Conservation (phyloP, 1,139 yeast species). For the Pichia sp. region DNA sequence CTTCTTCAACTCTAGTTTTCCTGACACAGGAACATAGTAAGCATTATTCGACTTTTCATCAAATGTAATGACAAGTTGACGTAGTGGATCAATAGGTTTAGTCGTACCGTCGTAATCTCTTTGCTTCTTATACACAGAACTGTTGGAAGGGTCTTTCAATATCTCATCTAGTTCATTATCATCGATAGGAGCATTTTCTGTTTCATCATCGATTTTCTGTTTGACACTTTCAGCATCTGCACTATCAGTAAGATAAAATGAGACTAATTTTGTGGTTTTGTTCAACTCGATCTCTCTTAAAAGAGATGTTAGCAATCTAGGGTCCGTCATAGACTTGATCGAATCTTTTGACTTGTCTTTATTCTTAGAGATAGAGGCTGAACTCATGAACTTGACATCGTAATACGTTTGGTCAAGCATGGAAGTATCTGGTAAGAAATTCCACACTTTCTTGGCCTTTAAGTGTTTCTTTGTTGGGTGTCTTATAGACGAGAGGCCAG, state of each 20-base stretch:
- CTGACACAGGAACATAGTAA: slow-evolving; percentile 70
- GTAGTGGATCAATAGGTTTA: slow-evolving; percentile 44
- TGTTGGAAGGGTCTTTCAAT: slow-evolving; percentile 38
- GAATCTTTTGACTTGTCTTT: slow-evolving; percentile 37
- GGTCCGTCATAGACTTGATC: slow-evolving; percentile 38
- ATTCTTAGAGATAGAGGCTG: slow-evolving; percentile 57
- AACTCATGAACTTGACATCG: slow-evolving; percentile 71
- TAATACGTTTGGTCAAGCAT: slow-evolving; percentile 76
- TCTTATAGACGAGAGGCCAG: slow-evolving; percentile 43
- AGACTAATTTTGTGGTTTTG: slow-evolving; percentile 72
- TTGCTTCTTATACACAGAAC: slow-evolving; percentile 55
- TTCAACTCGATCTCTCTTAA: slow-evolving; percentile 73
- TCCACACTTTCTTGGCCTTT: slow-evolving; percentile 75
- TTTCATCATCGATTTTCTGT: slow-evolving; percentile 36
- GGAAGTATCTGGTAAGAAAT: slow-evolving; percentile 82
- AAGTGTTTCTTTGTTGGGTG: slow-evolving; percentile 78
- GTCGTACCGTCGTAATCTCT: slow-evolving; percentile 81
- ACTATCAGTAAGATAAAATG: slow-evolving; percentile 57
- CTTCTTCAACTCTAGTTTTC: slow-evolving; percentile 76
- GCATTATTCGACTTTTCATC: slow-evolving; percentile 53
- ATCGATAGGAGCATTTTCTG: slow-evolving; percentile 42
- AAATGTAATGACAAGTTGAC: slow-evolving; percentile 54
- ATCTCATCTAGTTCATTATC: slow-evolving; percentile 33
- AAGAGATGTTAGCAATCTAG: slow-evolving; percentile 56
- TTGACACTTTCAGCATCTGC: slow-evolving; percentile 42